Evolutionary conservation across 2,329 filamentous ascomycete genomes (phyloP).

Genomic region (Calonectria fujianensis): DNA sequence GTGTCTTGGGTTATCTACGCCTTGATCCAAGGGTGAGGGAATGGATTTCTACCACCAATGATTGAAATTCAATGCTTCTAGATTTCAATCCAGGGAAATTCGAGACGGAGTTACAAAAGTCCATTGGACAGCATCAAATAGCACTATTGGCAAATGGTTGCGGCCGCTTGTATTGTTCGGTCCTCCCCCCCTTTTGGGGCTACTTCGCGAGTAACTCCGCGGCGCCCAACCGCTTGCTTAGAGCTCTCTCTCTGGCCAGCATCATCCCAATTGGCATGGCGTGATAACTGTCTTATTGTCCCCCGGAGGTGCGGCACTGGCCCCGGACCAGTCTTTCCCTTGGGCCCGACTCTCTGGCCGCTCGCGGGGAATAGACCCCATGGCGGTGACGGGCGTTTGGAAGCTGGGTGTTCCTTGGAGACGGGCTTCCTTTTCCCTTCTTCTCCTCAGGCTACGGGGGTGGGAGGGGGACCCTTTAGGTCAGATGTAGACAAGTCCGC

Average conservation of each 20-base stretch:
- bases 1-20: not conserved
- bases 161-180: conserved; percentile 2
- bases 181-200: conserved; percentile 6
- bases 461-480: not conserved
- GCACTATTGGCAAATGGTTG: conserved; percentile 18
- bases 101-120: not conserved
- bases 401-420: conserved; percentile 1
- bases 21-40: not conserved
- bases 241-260: not conserved
- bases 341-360: not conserved
- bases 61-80: conserved; percentile 2
- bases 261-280: not conserved
- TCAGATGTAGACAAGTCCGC: conserved; percentile 15
- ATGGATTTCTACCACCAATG: not conserved
- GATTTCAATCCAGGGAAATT: conserved; percentile 1
- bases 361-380: conserved; percentile 2
- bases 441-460: conserved; percentile 6
- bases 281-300: not conserved
- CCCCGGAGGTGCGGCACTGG: conserved; percentile 2
- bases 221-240: not conserved
- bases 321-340: not conserved
- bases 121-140: conserved; percentile 20
- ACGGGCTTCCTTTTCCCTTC: not conserved
- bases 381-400: conserved; percentile 1
- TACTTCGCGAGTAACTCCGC: conserved; percentile 11